These are phyloP conservation scores for Aethionema arabicum DNA, from an alignment of 345 rosid genomes.

Conservation along the genomic window DNA sequence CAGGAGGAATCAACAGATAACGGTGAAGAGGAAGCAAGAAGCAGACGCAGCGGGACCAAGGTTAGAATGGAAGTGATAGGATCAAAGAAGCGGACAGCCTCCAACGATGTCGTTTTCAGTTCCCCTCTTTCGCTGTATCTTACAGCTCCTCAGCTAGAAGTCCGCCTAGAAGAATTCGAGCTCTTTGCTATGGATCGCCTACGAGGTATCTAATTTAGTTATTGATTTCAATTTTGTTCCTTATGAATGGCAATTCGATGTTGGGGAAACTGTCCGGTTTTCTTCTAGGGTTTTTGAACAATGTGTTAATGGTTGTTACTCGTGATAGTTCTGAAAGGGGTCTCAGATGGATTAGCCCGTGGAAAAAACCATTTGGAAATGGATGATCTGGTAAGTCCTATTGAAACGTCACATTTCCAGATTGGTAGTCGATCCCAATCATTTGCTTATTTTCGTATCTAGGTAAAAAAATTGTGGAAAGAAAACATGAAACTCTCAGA, in stretches of 20 bases:
- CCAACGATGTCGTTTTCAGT: constrained; percentile 32
- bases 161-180: constrained; percentile 90
- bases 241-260: background rate
- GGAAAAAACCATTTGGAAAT: constrained; percentile 78
- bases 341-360: constrained; percentile 78
- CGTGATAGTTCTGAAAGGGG: constrained; percentile 65
- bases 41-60: too few relatives aligned
- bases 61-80: constrained; percentile 52
- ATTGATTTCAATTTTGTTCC: background rate
- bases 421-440: background rate
- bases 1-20: background rate
- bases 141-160: constrained; percentile 78
- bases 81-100: constrained; percentile 32
- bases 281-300: background rate
- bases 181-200: constrained; percentile 87
- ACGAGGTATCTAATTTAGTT: constrained; percentile 50
- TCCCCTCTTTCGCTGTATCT: constrained; percentile 67
- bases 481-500: constrained; percentile 61
- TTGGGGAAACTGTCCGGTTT: background rate
- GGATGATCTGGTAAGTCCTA: constrained; percentile 53
- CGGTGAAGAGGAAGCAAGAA: constrained; percentile 5
- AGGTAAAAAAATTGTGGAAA: constrained; percentile 59
- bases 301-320: background rate
- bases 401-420: background rate
- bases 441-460: background rate